phyloP scores from a whole-genome alignment of 225 moss, liverwort and hornwort genomes.

The Physcomitrellopsis africana region DNA sequence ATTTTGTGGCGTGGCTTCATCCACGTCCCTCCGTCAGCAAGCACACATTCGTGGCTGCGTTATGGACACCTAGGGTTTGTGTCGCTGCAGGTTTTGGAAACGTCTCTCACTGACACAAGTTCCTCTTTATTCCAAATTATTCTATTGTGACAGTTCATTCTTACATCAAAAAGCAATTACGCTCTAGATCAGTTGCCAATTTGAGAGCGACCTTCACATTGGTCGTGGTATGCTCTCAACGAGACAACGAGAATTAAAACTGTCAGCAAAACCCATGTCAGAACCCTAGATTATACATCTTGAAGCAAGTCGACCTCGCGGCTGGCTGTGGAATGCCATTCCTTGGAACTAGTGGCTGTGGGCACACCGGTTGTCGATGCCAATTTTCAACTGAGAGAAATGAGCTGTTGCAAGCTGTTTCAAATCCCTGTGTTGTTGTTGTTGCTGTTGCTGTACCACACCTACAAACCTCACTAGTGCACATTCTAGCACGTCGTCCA shows the following conservation, averaged over 20 bases:
- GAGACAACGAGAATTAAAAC: too few species aligned
- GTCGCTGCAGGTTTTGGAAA: too few species aligned
- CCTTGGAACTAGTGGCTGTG: background rate
- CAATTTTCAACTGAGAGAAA: conserved; percentile 6
- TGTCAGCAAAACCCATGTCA: too few species aligned
- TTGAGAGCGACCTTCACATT: too few species aligned
- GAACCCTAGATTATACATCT: background rate
- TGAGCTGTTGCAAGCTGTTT: conserved; percentile 7
- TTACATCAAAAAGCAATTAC: too few species aligned
- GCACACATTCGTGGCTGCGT: background rate
- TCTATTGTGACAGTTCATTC: too few species aligned
- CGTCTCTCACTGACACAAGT: too few species aligned
- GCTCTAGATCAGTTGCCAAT: too few species aligned
- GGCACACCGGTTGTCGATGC: background rate
- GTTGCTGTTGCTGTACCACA: too few species aligned
- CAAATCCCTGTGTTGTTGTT: background rate
- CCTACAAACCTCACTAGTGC: conserved; percentile 6
- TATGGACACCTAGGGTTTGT: background rate
- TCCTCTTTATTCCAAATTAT: too few species aligned
- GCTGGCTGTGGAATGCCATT: background rate
- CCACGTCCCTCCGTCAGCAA: background rate
- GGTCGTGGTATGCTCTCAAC: too few species aligned
- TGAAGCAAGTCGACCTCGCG: background rate
- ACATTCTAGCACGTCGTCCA: background rate
- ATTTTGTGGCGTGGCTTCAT: background rate